Percentiles rank a stretch among this genome's conserved stretches.
Evolutionary conservation across 1,139 yeast species (phyloP).

Genomic region (Groenewaldozyma sp.): DNA sequence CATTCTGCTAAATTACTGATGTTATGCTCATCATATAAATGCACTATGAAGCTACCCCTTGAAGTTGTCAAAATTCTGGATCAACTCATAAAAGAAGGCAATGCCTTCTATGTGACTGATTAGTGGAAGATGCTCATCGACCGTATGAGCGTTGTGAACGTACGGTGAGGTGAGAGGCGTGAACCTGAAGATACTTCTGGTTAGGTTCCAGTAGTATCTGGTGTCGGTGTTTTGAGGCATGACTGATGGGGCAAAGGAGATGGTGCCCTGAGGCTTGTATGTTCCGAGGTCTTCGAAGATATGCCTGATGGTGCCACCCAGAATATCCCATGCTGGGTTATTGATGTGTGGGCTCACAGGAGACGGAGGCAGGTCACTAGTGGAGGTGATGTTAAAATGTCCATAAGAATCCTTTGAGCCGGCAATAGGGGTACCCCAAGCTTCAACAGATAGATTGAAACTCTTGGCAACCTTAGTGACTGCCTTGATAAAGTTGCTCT

Average conservation of each 20-base stretch:
- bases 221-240: constrained; percentile 86
- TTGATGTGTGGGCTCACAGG: constrained; percentile 44
- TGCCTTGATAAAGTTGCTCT: constrained; percentile 33
- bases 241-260: constrained; percentile 53
- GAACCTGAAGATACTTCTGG: constrained; percentile 65
- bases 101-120: constrained; percentile 48
- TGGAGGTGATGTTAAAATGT: constrained; percentile 8
- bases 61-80: constrained; percentile 9
- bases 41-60: no score
- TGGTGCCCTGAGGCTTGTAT: not conserved
- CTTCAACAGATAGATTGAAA: constrained; percentile 39
- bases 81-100: constrained; percentile 48
- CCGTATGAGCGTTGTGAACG: constrained; percentile 39
- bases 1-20: no score
- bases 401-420: constrained; percentile 7
- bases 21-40: no score
- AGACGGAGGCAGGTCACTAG: constrained; percentile 40
- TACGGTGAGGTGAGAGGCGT: constrained; percentile 30
- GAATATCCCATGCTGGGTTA: constrained; percentile 43
- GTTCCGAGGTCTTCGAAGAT: constrained; percentile 43
- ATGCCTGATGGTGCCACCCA: constrained; percentile 50
- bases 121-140: constrained; percentile 47
- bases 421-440: constrained; percentile 22
- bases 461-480: constrained; percentile 37
- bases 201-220: constrained; percentile 62